Conservation (phyloP, 148 eudicot species). For the Drosera capensis region DNA sequence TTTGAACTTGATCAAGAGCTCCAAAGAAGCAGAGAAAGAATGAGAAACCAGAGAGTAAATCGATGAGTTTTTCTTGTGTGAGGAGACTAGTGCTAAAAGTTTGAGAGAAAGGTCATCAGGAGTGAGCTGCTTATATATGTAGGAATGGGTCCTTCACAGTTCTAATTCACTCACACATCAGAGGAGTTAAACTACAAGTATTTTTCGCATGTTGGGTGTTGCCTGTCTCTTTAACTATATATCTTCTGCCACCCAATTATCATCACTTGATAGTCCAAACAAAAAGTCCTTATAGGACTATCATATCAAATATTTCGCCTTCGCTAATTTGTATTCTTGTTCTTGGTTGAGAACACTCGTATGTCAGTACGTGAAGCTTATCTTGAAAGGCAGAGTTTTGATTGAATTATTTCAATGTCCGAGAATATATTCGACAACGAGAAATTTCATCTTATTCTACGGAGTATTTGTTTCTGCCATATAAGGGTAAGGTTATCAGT, state of each 20-base stretch:
- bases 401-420: too few species aligned
- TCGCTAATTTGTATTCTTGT: too few species aligned
- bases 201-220: background rate
- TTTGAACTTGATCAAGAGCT: background rate
- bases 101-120: too few species aligned
- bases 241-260: background rate
- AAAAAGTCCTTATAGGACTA: background rate
- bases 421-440: too few species aligned
- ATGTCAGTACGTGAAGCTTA: too few species aligned
- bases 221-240: background rate
- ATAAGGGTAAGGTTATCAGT: too few species aligned
- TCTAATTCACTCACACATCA: background rate
- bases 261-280: background rate
- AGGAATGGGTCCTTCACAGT: constrained; percentile 3
- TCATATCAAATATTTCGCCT: too few species aligned
- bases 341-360: too few species aligned
- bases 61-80: background rate
- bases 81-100: constrained; percentile 8
- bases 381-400: too few species aligned
- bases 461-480: too few species aligned
- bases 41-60: constrained; percentile 7
- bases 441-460: too few species aligned
- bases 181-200: background rate
- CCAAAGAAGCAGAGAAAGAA: constrained; percentile 7
- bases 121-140: constrained; percentile 1